phyloP scores from a whole-genome alignment of 129 eudicot genomes.

The Chrysanthemum lavandulifolium region DNA sequence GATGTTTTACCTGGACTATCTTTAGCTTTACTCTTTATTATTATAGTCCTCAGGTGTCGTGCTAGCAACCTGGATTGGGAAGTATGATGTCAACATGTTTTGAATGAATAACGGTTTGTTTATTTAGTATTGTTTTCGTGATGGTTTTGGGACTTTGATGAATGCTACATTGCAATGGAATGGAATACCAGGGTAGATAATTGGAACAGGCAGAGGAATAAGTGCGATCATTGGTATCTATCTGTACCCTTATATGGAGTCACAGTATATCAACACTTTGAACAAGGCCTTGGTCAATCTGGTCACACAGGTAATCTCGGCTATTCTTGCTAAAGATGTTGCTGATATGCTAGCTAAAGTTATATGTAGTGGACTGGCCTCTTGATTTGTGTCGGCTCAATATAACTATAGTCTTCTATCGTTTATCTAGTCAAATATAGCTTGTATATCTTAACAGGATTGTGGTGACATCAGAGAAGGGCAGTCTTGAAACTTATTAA shows the following conservation, averaged over 20 bases:
- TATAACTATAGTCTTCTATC: too few relatives aligned
- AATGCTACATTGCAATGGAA: slow-evolving; percentile 88
- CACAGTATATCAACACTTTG: slow-evolving; percentile 67
- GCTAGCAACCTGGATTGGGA: background rate
- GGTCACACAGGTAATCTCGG: slow-evolving; percentile 73
- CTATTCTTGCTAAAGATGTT: background rate
- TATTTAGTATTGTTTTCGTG: background rate
- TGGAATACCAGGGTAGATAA: slow-evolving; percentile 73
- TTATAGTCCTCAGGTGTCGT: slow-evolving; percentile 57
- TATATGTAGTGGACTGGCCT: slow-evolving; percentile 66
- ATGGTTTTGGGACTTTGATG: slow-evolving; percentile 94
- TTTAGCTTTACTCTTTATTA: slow-evolving; percentile 33
- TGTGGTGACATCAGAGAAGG: too few relatives aligned
- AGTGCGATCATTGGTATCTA: slow-evolving; percentile 79
- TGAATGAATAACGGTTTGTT: background rate
- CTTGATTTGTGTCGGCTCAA: slow-evolving; percentile 36
- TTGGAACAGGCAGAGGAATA: slow-evolving; percentile 72
- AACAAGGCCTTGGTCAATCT: slow-evolving; percentile 83
- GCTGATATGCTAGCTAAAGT: background rate
- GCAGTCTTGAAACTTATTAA: too few relatives aligned
- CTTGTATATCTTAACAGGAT: too few relatives aligned
- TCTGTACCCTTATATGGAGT: slow-evolving; percentile 63
- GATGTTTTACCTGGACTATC: too few relatives aligned
- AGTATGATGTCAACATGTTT: background rate
- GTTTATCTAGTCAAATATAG: too few relatives aligned